A percentile compares a stretch with the other conserved stretches of the same genome.
These are phyloP conservation scores for Holtermannia corniformis DNA, from an alignment of 768 basidiomycete species.

Conservation along the genomic window DNA sequence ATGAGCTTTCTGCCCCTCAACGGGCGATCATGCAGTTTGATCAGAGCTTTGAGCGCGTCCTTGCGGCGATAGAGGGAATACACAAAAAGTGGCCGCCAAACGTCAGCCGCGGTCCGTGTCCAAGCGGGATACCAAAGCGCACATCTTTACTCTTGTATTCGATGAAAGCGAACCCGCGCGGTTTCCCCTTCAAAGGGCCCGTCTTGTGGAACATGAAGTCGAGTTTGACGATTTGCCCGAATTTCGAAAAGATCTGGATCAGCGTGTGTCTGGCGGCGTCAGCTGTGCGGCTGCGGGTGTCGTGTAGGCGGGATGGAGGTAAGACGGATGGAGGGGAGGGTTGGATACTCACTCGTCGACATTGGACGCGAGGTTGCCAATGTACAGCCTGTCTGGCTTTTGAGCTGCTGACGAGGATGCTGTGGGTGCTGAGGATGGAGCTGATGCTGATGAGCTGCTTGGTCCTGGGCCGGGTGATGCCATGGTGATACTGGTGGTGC, in stretches of 20 bases:
- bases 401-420: conserved; percentile 9
- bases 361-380: conserved; percentile 77
- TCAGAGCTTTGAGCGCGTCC: conserved; percentile 76
- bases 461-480: too few relatives aligned
- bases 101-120: not conserved
- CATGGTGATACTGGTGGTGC: too few relatives aligned
- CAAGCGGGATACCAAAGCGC: conserved; percentile 42
- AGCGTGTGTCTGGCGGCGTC: conserved; percentile 62
- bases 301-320: not conserved
- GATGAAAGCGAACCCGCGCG: conserved; percentile 89
- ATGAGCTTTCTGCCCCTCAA: conserved; percentile 80
- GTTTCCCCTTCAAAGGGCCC: conserved; percentile 79
- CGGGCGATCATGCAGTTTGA: conserved; percentile 63
- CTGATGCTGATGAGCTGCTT: conserved; percentile 5
- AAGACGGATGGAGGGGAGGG: too few relatives aligned
- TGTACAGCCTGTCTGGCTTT: conserved; percentile 62
- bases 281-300: not conserved
- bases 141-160: conserved; percentile 74
- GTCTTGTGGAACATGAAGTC: conserved; percentile 95
- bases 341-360: conserved; percentile 75
- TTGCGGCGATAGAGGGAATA: conserved; percentile 35
- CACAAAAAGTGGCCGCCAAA: not conserved
- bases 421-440: not conserved
- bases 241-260: conserved; percentile 81
- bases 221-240: conserved; percentile 81